phyloP scores from a whole-genome alignment of 371 early-diverging fungal species.

The Scutellospora calospora region DNA sequence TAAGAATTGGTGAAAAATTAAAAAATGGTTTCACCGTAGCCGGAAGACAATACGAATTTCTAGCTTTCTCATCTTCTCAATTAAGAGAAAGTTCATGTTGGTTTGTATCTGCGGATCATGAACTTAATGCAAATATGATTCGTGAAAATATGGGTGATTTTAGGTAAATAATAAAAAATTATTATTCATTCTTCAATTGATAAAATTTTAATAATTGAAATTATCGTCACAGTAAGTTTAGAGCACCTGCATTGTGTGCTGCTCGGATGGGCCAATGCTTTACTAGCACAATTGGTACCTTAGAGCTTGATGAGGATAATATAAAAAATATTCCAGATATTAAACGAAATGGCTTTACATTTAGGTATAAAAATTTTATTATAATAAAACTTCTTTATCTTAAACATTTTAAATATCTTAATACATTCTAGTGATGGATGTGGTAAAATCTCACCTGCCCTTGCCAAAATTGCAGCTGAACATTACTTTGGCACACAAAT shows the following conservation, averaged over 20 bases:
- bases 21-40: conserved; percentile 40
- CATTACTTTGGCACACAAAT: conserved; percentile 51
- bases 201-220: not conserved
- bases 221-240: conserved; percentile 18
- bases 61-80: conserved; percentile 78
- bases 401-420: not conserved
- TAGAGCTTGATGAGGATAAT: conserved; percentile 49
- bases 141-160: conserved; percentile 81
- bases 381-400: not conserved
- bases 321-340: conserved; percentile 66
- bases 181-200: not conserved
- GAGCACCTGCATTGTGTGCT: conserved; percentile 76
- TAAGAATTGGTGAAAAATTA: not conserved
- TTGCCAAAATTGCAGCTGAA: conserved; percentile 56
- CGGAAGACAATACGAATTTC: conserved; percentile 67
- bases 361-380: conserved; percentile 46
- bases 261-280: conserved; percentile 84
- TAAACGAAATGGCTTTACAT: conserved; percentile 61
- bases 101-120: conserved; percentile 64
- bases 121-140: conserved; percentile 65
- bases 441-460: conserved; percentile 68
- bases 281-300: conserved; percentile 68
- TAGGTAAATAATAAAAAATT: conserved; percentile 52
- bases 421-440: conserved; percentile 76
- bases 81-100: conserved; percentile 76